Conservation (phyloP, 768 basidiomycete genomes). For the Cystofilobasidium capitatum region DNA sequence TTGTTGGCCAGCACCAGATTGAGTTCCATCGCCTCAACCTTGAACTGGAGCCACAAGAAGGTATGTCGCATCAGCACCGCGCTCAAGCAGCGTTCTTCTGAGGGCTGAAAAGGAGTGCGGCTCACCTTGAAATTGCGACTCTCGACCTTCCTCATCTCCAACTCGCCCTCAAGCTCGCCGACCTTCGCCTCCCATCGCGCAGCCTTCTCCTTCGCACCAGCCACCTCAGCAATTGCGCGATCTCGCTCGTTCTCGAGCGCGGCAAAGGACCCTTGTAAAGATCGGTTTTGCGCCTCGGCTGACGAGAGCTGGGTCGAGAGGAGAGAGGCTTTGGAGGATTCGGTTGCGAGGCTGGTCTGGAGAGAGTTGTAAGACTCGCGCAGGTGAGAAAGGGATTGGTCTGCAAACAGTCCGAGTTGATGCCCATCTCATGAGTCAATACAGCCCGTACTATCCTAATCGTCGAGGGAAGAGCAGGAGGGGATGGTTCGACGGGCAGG, state of each 20-base stretch:
- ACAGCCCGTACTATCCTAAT: too few relatives aligned
- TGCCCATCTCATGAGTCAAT: too few relatives aligned
- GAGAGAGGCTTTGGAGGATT: constrained; percentile 15
- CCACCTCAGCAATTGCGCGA: neutral
- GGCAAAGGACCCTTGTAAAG: neutral
- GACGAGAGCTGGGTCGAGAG: constrained; percentile 16
- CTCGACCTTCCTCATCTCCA: constrained; percentile 62
- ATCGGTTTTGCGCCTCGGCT: constrained; percentile 8
- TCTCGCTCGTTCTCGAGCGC: constrained; percentile 17
- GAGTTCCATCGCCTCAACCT: constrained; percentile 69
- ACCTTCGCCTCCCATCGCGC: constrained; percentile 14
- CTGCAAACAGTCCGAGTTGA: too few relatives aligned
- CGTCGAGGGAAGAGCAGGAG: constrained; percentile 24
- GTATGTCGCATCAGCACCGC: constrained; percentile 11
- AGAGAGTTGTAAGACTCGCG: constrained; percentile 3
- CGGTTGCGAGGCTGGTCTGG: constrained; percentile 5
- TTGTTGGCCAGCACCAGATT: constrained; percentile 67
- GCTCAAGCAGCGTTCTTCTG: neutral
- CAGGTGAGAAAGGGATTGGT: constrained; percentile 20
- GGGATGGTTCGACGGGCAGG: constrained; percentile 47
- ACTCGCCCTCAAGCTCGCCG: constrained; percentile 49
- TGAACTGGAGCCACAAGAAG: constrained; percentile 52
- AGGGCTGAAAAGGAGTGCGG: constrained; percentile 56
- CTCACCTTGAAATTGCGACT: constrained; percentile 50
- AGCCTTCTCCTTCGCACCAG: constrained; percentile 6